Evolutionary conservation across 768 basidiomycete genomes (phyloP), one percentile per base, ranked within the genome.

Genomic region (Fibroporia radiculosa): DNA sequence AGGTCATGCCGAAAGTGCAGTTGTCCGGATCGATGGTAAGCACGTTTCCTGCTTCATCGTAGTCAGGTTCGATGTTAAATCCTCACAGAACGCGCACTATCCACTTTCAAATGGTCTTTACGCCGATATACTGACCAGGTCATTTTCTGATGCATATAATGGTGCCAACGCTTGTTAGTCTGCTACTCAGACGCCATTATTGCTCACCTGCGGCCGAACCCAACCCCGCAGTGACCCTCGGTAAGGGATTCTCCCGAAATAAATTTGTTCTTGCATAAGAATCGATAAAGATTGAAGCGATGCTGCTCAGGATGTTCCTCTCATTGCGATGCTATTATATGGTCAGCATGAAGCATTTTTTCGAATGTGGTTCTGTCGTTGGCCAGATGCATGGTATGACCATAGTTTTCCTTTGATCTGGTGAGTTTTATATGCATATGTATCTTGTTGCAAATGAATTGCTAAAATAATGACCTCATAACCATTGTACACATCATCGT

Each of bases 151-250:
- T 1, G n/a, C 13, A 14, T n/a, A 20, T 12, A 13, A n/a, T n/a
- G n/a, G n/a, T n/a, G 41, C 7, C 8, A 20, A 36, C 4, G 16
- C 18, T 22, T 12, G 2, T 19, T 16, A 13, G 6, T 7, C 14
- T 16, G 12, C 16, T 19, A 14, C 4, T 14, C 7, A 3, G 6
- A 16, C 20, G 5, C 14, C n/a, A 25, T 26, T 6, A 35, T 11
- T 11, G 19, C 20, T 16, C 37, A 39, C 37, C 37, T 16, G 23
- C 32, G 41, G 18, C 47, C 47, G 35, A 48, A 48, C 11, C 47
- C 47, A 31, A 48, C 42, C 19, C 47, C 34, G 23, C 37, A 48
- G 25, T 48, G 47, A 4, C 41, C 47, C 22, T 48, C 47, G 27
- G 31, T 43, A 18, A 48, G 34, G 18, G 25, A 33, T 19, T 48